Percentiles rank a stretch among this genome's conserved stretches.
phyloP scores from a whole-genome alignment of 2,329 filamentous ascomycete species.

The Diaporthe amygdali region DNA sequence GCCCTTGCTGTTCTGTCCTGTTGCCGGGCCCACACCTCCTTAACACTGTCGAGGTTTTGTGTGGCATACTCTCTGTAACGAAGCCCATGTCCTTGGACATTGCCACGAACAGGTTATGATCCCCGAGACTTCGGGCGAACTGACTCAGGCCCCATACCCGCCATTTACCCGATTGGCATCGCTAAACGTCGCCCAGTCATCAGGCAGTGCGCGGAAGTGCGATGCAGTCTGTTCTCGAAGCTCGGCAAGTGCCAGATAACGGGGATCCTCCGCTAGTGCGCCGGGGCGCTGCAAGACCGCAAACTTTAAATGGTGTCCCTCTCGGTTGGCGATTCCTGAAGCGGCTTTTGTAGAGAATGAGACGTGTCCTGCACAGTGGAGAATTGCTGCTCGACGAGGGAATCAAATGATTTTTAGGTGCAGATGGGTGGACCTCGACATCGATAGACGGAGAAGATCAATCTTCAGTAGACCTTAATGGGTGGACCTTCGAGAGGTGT shows the following conservation, averaged over 20 bases:
- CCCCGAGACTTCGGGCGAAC: not conserved
- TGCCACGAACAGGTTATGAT: slow-evolving; percentile 4
- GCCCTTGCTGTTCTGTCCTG: not conserved
- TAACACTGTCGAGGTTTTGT: not conserved
- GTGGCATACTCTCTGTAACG: not conserved
- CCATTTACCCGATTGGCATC: not conserved
- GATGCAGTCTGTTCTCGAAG: not conserved
- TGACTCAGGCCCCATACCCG: not conserved
- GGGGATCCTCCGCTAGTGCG: not conserved
- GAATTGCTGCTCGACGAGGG: not conserved
- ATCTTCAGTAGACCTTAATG: not conserved
- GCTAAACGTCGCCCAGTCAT: too few species aligned
- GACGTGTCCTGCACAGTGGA: not conserved
- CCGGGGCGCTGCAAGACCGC: slow-evolving; percentile 1
- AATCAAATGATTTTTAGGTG: not conserved
- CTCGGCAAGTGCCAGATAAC: slow-evolving; percentile 5
- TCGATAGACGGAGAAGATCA: not conserved
- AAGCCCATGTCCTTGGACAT: not conserved
- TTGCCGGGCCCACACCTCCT: slow-evolving; percentile 5
- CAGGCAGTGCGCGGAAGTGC: not conserved
- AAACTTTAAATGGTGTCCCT: not conserved
- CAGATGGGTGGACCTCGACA: not conserved
- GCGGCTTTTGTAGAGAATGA: not conserved
- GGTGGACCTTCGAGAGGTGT: too few species aligned
- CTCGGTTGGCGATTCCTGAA: not conserved